Conservation (phyloP, 257 asterid genomes). For the Nicotiana noctiflora region DNA sequence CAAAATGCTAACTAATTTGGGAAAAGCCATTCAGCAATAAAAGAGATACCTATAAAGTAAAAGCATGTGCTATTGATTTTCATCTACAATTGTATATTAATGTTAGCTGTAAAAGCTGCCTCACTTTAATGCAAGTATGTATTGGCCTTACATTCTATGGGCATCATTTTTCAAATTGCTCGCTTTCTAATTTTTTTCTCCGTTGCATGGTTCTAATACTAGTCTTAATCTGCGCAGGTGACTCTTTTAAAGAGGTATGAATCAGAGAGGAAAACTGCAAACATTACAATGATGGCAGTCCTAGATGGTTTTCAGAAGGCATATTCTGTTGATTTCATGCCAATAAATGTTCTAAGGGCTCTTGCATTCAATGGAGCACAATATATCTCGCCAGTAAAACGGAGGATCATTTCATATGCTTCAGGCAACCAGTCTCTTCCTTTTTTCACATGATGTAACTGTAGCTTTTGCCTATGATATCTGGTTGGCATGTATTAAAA, state of each 20-base stretch:
- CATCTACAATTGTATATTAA: not conserved
- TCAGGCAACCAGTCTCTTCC: conserved; percentile 74
- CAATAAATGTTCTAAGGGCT: conserved; percentile 67
- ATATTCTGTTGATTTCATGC: conserved; percentile 77
- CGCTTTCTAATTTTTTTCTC: not conserved
- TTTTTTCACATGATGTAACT: conserved; percentile 40
- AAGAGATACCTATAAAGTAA: not conserved
- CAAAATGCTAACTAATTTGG: not conserved
- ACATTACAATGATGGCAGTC: conserved; percentile 72
- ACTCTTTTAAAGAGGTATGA: conserved; percentile 67
- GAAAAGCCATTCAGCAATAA: not conserved
- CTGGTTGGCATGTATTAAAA: not conserved
- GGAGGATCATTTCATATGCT: conserved; percentile 67
- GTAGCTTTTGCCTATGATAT: not conserved
- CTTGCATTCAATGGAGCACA: conserved; percentile 89
- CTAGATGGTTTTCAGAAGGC: conserved; percentile 95
- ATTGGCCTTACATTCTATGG: too few relatives aligned
- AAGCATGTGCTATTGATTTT: not conserved
- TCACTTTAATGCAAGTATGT: not conserved
- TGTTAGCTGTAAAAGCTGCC: not conserved
- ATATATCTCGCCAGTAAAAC: conserved; percentile 66
- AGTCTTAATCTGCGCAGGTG: conserved; percentile 32
- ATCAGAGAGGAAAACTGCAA: conserved; percentile 79
- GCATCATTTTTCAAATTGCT: not conserved
- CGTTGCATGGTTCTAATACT: not conserved